Conservation (phyloP, 1,139 yeast genomes). For the Fermentozyma sake region DNA sequence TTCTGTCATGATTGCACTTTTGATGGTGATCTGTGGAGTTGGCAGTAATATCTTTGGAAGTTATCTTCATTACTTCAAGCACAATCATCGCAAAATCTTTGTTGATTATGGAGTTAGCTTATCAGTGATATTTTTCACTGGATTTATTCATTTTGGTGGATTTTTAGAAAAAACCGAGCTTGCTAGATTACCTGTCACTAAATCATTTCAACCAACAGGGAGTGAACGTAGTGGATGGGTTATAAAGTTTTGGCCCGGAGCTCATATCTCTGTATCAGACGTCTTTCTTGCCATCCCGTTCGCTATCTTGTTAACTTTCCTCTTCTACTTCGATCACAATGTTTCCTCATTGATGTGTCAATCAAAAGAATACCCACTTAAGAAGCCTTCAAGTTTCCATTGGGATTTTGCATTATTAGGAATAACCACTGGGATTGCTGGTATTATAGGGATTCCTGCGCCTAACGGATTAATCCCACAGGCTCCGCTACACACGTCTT, state of each 20-base stretch:
- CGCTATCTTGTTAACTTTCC: constrained; percentile 74
- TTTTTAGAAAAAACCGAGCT: constrained; percentile 48
- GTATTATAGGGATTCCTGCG: constrained; percentile 86
- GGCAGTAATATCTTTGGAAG: constrained; percentile 57
- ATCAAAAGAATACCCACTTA: constrained; percentile 71
- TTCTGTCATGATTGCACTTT: constrained; percentile 66
- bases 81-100: constrained; percentile 60
- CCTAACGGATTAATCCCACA: constrained; percentile 97
- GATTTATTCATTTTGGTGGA: constrained; percentile 88
- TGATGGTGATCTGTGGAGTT: constrained; percentile 73
- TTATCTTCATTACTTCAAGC: constrained; percentile 56
- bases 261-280: constrained; percentile 60
- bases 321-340: constrained; percentile 93
- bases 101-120: constrained; percentile 84
- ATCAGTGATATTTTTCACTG: constrained; percentile 84
- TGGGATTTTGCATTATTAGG: constrained; percentile 89
- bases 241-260: constrained; percentile 66
- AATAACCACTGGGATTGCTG: constrained; percentile 79
- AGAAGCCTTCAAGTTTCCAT: constrained; percentile 86
- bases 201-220: constrained; percentile 71
- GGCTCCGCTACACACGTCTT: constrained; percentile 87
- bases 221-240: constrained; percentile 60
- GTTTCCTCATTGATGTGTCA: constrained; percentile 93
- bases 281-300: constrained; percentile 90
- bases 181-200: constrained; percentile 64